Evolutionary conservation across 768 basidiomycete genomes (phyloP).

Genomic region (Trametes cingulata): DNA sequence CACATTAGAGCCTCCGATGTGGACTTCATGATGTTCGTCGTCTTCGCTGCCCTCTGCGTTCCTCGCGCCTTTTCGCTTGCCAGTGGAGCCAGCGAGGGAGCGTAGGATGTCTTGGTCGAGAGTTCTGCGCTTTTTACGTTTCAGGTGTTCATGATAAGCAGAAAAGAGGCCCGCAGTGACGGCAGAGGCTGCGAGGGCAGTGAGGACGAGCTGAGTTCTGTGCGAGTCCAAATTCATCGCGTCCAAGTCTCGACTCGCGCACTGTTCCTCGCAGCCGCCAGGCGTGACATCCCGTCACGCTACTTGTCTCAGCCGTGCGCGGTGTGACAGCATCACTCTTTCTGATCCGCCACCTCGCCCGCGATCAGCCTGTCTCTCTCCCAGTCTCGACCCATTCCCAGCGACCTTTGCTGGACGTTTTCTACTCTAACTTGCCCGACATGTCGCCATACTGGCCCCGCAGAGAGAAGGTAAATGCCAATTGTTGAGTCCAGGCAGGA

Average conservation of each 20-base stretch:
- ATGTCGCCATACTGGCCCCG: too few relatives aligned
- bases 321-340: too few relatives aligned
- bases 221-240: constrained; percentile 47
- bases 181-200: constrained; percentile 64
- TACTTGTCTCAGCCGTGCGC: not conserved
- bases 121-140: constrained; percentile 47
- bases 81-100: constrained; percentile 40
- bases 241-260: not conserved
- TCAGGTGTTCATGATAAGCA: constrained; percentile 53
- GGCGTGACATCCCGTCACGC: not conserved
- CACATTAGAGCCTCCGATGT: not conserved
- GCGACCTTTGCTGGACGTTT: too few relatives aligned
- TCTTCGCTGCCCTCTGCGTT: not conserved
- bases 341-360: too few relatives aligned
- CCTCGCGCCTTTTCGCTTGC: not conserved
- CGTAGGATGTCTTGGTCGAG: constrained; percentile 59
- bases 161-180: constrained; percentile 62
- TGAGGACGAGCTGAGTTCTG: constrained; percentile 61
- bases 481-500: not conserved
- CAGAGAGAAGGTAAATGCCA: not conserved
- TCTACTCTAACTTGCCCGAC: too few relatives aligned
- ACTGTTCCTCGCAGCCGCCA: not conserved
- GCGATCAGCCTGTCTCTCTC: too few relatives aligned
- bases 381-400: too few relatives aligned
- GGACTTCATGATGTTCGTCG: constrained; percentile 7